phyloP scores from a whole-genome alignment of 371 early-diverging fungal genomes.

The Mortierella sp. region DNA sequence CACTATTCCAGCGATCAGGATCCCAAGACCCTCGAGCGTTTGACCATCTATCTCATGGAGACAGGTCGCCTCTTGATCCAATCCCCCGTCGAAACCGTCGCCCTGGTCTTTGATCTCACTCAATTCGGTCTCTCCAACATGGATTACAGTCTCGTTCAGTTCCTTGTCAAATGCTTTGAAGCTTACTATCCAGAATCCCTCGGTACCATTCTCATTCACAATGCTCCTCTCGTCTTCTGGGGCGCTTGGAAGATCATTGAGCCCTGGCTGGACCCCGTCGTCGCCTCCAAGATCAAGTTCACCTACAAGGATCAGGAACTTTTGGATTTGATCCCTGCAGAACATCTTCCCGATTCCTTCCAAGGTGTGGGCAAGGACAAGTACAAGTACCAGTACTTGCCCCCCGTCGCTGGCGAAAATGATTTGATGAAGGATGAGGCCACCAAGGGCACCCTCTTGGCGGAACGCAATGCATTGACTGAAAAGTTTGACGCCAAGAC shows the following conservation, averaged over 20 bases:
- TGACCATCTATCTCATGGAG: conserved; percentile 85
- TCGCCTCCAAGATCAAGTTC: conserved; percentile 88
- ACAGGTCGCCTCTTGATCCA: conserved; percentile 77
- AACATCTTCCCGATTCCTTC: conserved; percentile 41
- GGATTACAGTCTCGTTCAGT: conserved; percentile 78
- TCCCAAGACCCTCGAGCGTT: conserved; percentile 64
- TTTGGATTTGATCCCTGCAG: conserved; percentile 64
- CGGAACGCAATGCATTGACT: conserved; percentile 50
- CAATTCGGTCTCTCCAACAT: conserved; percentile 84
- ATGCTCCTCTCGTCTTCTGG: conserved; percentile 89
- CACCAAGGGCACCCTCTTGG: conserved; percentile 22
- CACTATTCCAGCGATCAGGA: conserved; percentile 69
- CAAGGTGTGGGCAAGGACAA: conserved; percentile 52
- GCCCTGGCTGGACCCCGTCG: conserved; percentile 92
- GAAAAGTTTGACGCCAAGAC: conserved; percentile 53
- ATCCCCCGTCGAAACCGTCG: conserved; percentile 81
- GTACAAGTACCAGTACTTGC: conserved; percentile 52
- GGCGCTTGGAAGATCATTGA: conserved; percentile 85
- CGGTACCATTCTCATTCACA: conserved; percentile 80
- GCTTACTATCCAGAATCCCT: conserved; percentile 92
- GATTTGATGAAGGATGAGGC: conserved; percentile 30
- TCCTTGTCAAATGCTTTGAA: conserved; percentile 83
- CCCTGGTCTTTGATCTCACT: conserved; percentile 84
- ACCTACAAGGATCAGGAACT: conserved; percentile 72
- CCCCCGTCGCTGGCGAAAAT: conserved; percentile 43